These are phyloP conservation scores for Furculomyces boomerangus DNA, from an alignment of 371 early-diverging fungal species.

Conservation along the genomic window DNA sequence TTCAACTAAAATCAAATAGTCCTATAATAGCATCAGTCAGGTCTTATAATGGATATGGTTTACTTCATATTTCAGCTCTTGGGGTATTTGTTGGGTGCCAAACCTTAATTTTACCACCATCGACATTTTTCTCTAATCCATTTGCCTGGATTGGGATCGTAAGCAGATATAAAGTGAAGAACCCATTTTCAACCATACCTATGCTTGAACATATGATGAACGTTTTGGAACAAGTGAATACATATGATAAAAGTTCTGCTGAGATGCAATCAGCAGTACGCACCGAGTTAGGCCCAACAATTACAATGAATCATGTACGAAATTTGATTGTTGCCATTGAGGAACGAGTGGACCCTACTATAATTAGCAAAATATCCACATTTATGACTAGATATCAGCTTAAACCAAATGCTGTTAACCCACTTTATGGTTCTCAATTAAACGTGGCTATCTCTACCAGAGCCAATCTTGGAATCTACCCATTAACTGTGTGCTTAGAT, in stretches of 20 bases:
- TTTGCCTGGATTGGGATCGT: constrained; percentile 43
- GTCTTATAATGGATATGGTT: constrained; percentile 47
- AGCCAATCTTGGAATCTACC: constrained; percentile 52
- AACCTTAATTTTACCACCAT: constrained; percentile 34
- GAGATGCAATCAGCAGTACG: neutral
- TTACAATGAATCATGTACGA: constrained; percentile 20
- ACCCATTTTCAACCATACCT: constrained; percentile 45
- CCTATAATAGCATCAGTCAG: constrained; percentile 50
- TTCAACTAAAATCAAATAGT: constrained; percentile 34
- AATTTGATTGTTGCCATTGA: constrained; percentile 52
- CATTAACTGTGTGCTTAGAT: constrained; percentile 42
- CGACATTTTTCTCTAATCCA: constrained; percentile 32
- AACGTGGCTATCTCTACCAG: constrained; percentile 65
- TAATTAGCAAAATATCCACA: constrained; percentile 15
- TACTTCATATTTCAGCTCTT: constrained; percentile 44
- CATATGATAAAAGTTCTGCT: neutral
- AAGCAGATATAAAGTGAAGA: constrained; percentile 41
- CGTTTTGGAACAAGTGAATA: neutral
- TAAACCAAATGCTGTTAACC: constrained; percentile 37
- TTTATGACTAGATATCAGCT: constrained; percentile 28
- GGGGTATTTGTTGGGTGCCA: constrained; percentile 47
- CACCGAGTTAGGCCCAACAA: neutral
- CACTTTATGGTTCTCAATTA: constrained; percentile 47
- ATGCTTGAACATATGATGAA: constrained; percentile 57
- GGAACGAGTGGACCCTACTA: constrained; percentile 33